These are phyloP conservation scores for Uronychia binucleata DNA, from an alignment of 73 alveolate genomes.

Conservation along the genomic window DNA sequence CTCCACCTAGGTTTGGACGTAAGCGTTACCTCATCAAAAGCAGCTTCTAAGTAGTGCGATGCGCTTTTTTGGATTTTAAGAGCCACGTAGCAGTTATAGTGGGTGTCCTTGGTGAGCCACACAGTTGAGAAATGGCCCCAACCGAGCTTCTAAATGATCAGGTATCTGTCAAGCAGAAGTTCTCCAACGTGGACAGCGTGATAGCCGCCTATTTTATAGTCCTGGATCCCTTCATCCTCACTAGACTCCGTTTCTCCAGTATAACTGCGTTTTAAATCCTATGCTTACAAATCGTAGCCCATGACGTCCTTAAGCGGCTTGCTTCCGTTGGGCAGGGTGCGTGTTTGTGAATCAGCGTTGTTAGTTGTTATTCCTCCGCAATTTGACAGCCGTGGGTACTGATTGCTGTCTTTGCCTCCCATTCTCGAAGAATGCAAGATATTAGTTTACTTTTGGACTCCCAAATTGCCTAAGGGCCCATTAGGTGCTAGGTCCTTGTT, in stretches of 20 bases:
- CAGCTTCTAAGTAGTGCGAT: constrained; percentile 96
- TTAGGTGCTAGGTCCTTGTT: too few relatives aligned
- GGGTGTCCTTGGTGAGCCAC: constrained; percentile 94
- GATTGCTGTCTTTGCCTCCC: too few relatives aligned
- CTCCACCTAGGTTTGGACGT: constrained; percentile 58
- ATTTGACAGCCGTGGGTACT: too few relatives aligned
- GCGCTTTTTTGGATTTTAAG: constrained; percentile 95
- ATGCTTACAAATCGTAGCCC: not conserved
- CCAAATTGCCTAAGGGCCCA: too few relatives aligned
- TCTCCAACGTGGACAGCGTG: constrained; percentile 98
- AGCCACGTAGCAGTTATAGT: constrained; percentile 85
- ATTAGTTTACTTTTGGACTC: too few relatives aligned
- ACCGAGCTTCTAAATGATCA: constrained; percentile 90
- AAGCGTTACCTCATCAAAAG: constrained; percentile 84
- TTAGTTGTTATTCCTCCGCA: too few relatives aligned
- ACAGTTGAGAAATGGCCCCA: constrained; percentile 99
- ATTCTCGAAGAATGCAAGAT: too few relatives aligned
- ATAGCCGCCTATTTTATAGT: constrained; percentile 94
- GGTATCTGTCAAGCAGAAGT: constrained; percentile 89
- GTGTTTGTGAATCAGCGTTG: too few relatives aligned
- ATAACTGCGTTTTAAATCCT: not conserved
- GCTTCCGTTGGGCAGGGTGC: too few relatives aligned
- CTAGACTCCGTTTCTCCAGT: constrained; percentile 59
- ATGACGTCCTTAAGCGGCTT: not conserved
- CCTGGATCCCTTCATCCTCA: constrained; percentile 91